Base-by-base conservation (phyloP, 331 rosid species). In the Pyrus hybrid region DNA sequence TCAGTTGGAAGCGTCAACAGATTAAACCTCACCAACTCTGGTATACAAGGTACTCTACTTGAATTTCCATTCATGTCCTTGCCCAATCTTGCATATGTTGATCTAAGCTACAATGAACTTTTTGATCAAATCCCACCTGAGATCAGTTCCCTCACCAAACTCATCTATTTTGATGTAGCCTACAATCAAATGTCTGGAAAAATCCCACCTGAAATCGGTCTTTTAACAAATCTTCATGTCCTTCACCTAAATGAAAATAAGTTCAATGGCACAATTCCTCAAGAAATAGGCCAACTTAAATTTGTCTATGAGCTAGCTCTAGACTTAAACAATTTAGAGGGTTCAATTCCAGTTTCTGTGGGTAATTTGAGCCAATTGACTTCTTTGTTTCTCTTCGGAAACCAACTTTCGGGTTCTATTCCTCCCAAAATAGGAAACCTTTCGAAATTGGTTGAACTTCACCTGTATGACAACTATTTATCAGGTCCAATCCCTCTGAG, bases 181-280 rank as follows among this genome's bases (percentile, higher is more conserved):
- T n/a, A n/a, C n/a, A n/a, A n/a, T n/a, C n/a, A n/a, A n/a, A n/a
- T n/a, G n/a, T n/a, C n/a, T n/a, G n/a, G n/a, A n/a, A n/a, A n/a
- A n/a, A n/a, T n/a, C n/a, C n/a, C n/a, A n/a, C n/a, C n/a, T 28
- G 35, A 76, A 26, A 60, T 77, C 5, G 54, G 63, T 14, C 35
- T 58, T 17, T 10, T 77, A 7, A 20, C 47, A 43, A 68, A 58
- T 17, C 63, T 77, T 1, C 7, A 68, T 8, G 63, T n/a, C 35
- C 18, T 77, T 49, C 53, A 32, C 33, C 28, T 68, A 20, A 18
- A 18, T 47, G 56, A 3, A 6, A 77, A 77, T 11, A 47, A 43
- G n/a, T 43, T 77, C 23, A 60, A 68, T 28, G 63, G 57, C 80
- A 26, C 75, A 43, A 58, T 76, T 28, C 75, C 75, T 41, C 32